Evolutionary conservation across 768 basidiomycete genomes (phyloP).

Genomic region (Suillus subaureus): DNA sequence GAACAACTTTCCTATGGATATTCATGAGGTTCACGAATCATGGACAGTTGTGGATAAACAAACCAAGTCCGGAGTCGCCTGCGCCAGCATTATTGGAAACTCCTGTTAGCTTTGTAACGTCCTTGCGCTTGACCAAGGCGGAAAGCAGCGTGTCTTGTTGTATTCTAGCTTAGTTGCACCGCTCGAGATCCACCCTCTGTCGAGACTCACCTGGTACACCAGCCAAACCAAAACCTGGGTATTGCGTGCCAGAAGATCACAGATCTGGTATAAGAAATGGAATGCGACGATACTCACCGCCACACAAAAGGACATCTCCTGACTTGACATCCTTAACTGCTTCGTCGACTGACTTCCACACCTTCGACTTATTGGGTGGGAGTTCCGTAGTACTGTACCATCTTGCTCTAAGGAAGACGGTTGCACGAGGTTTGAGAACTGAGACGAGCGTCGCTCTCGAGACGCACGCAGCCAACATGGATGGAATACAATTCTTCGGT

Average conservation of each 20-base stretch:
- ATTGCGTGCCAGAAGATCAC: constrained; percentile 4
- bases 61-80: constrained; percentile 71
- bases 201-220: constrained; percentile 74
- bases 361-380: constrained; percentile 53
- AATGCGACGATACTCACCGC: constrained; percentile 55
- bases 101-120: constrained; percentile 75
- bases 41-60: neutral
- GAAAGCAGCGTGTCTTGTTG: constrained; percentile 75
- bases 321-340: constrained; percentile 84
- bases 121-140: constrained; percentile 73
- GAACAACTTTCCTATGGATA: constrained; percentile 64
- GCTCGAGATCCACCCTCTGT: neutral
- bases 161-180: neutral
- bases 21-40: neutral
- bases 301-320: constrained; percentile 77
- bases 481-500: constrained; percentile 1
- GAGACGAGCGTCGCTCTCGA: constrained; percentile 19
- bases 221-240: constrained; percentile 82
- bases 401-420: constrained; percentile 17
- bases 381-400: constrained; percentile 27
- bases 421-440: constrained; percentile 19
- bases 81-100: constrained; percentile 90
- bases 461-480: constrained; percentile 25
- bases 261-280: neutral
- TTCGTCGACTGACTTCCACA: constrained; percentile 83